Evolutionary conservation across 441 rosid genomes (phyloP), one percentile per base, ranked within the genome.

Genomic region (Aleurites moluccanus): DNA sequence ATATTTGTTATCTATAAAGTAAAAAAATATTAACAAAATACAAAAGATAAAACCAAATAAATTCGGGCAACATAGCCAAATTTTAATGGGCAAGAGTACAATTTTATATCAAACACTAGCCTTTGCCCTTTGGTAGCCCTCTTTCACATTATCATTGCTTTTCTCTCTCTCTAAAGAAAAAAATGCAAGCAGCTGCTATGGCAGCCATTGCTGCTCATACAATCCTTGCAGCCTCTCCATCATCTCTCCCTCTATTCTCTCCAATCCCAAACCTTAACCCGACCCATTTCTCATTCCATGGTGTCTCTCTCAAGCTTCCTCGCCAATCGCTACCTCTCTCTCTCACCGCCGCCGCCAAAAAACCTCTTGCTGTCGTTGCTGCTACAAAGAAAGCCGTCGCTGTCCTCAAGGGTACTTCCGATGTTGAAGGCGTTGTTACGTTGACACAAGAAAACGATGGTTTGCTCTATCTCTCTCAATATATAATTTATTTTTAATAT

Each of bases 301-400:
- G 91, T 52, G 69, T 82, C 67, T 80, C 92, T 64, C 84, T 87
- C 79, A 82, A 80, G 13, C 78, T 79, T 30, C 71, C 84, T 50
- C 86, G 82, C 45, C 90, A 73, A 44, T 78, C 89, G 9, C 74
- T 83, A 18, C 38, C 91, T 73, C 57, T 73, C 0, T 80, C 83
- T 62, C 71, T 77, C 3, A 44, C 78, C n/a, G 10, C 82, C 44
- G 69, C 73, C 44, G 69, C 73, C 69, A 86, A 76, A 78, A 75
- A 61, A 59, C 67, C 90, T 0, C 81, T 87, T 56, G 71, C 85
- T 3, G 84, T 91, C 53, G 85, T 88, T 15, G 91, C 92, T 38
- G 92, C 86, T 59, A 44, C 90, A 50, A 92, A 92, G 82, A 92
- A 94, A 73, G 98, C 96, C 10, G 97, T 94, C 0, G 97, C 94